A percentile compares a stretch with the other conserved stretches of the same genome.
Evolutionary conservation across 441 rosid species (phyloP).

Genomic region (Populus hybrid): DNA sequence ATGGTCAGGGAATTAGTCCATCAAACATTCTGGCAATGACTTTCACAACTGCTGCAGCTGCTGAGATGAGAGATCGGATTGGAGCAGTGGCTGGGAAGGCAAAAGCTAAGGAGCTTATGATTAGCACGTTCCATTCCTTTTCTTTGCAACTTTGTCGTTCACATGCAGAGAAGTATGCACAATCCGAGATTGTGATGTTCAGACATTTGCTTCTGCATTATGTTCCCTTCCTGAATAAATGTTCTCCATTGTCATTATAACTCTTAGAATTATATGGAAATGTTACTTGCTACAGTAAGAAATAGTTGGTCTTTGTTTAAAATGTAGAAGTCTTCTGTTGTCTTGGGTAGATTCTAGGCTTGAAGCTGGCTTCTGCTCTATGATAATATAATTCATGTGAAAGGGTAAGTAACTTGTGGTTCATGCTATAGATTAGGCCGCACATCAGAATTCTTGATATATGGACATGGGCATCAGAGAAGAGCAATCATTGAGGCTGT

Average conservation of each 20-base stretch:
- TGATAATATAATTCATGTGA: not conserved
- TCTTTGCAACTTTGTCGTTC: conserved; percentile 89
- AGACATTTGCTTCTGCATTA: conserved; percentile 9
- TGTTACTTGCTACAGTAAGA: not conserved
- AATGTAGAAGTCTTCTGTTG: not conserved
- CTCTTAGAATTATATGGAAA: not conserved
- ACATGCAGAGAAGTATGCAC: conserved; percentile 85
- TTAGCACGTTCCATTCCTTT: conserved; percentile 97
- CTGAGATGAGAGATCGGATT: conserved; percentile 94
- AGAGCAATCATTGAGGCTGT: conserved; percentile 93
- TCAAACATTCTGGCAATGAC: conserved; percentile 96
- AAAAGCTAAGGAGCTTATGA: conserved; percentile 69
- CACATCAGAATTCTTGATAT: conserved; percentile 81
- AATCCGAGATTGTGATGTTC: conserved; percentile 11
- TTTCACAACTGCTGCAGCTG: conserved; percentile 94
- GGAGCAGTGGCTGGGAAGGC: conserved; percentile 78
- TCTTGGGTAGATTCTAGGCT: conserved; percentile 5
- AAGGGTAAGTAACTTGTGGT: not conserved
- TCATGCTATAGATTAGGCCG: conserved; percentile 64
- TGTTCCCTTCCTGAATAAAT: conserved; percentile 10
- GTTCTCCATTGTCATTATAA: not conserved
- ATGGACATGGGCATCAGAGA: conserved; percentile 94
- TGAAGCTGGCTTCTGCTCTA: not conserved
- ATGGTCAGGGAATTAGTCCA: conserved; percentile 66
- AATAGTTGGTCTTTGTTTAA: not conserved